A percentile compares a stretch with the other conserved stretches of the same genome.
phyloP scores from a whole-genome alignment of 2,329 filamentous ascomycete species.

The Macrophomina phaseolina region DNA sequence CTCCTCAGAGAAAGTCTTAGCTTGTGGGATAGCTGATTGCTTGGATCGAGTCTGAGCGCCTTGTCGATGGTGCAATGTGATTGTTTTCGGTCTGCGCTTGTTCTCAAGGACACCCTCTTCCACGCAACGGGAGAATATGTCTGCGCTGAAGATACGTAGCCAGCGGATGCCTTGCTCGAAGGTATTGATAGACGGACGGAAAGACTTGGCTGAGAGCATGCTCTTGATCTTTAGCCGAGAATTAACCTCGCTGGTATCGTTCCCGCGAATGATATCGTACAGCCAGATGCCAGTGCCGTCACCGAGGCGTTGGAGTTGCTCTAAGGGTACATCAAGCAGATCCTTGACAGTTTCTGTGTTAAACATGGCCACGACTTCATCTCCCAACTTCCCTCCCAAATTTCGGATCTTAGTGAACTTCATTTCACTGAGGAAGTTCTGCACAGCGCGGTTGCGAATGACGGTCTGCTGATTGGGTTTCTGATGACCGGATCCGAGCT shows the following conservation, averaged over 20 bases:
- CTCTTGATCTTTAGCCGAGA: conserved; percentile 92
- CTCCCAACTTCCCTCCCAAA: conserved; percentile 92
- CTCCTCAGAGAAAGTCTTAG: conserved; percentile 73
- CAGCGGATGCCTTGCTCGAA: conserved; percentile 80
- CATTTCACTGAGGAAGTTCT: conserved; percentile 79
- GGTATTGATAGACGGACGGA: conserved; percentile 80
- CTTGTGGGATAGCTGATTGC: conserved; percentile 76
- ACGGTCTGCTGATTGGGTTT: conserved; percentile 96
- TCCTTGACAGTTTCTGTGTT: conserved; percentile 80
- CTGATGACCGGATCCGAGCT: conserved; percentile 87
- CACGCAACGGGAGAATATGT: conserved; percentile 87
- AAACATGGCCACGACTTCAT: conserved; percentile 81
- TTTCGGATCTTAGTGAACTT: conserved; percentile 96
- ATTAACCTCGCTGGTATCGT: conserved; percentile 88
- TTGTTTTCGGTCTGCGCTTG: conserved; percentile 81
- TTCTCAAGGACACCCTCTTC: conserved; percentile 91
- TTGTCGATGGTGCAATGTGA: conserved; percentile 83
- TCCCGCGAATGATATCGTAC: conserved; percentile 81
- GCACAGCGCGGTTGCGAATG: conserved; percentile 82
- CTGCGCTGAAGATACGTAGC: conserved; percentile 88
- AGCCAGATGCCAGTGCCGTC: conserved; percentile 88
- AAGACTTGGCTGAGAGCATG: conserved; percentile 96
- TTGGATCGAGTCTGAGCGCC: conserved; percentile 76
- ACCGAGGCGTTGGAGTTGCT: conserved; percentile 78
- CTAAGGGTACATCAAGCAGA: conserved; percentile 72